Base-by-base conservation (phyloP, 257 asterid genomes). In the Salvia splendens region DNA sequence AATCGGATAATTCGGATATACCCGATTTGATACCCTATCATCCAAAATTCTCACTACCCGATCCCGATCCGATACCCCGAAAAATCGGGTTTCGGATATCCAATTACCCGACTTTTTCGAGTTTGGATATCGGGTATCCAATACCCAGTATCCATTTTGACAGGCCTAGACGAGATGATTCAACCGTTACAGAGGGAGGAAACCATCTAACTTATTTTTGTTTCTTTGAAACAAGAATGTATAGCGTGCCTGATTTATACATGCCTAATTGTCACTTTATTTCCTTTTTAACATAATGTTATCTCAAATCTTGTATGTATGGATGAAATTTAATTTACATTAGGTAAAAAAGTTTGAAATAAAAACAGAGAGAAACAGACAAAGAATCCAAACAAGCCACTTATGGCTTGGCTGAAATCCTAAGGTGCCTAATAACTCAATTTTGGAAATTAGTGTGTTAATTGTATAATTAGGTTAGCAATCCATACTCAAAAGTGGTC, bases 391-490 rank as follows among this genome's bases (percentile, higher is more conserved):
- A 38, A 38, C 9, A 38, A 4, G 8, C 17, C 30, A 59, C 8
- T 38, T 16, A 16, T 38, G 65, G 65, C 15, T 38, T 59, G 50
- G 16, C 65, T 59, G 65, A 59, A 38, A 4, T 40, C 8, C 10
- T 15, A 59, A 59, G 49, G 46, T 59, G 33, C 32, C 33, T 59
- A 38, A 5, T 38, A 36, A 14, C 15, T 16, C 8, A 58, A n/a
- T 28, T 35, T 14, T 58, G n/a, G 4, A 16, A 30, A 0, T 3
- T 12, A 58, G 48, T 35, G 4, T 14, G 7, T 58, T 43, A 12
- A 45, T 24, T 62, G 0, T 17, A 30, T 63, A 46, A 28, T 46
- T 63, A 45, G 56, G 68, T 63, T 17, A 62, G 16, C 35, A 62
- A 45, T 12, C 14, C 12, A 9, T 43, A 62, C 56, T 46, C 54